Conservation (phyloP, 768 basidiomycete genomes). For the Psilocybe cyanescens region DNA sequence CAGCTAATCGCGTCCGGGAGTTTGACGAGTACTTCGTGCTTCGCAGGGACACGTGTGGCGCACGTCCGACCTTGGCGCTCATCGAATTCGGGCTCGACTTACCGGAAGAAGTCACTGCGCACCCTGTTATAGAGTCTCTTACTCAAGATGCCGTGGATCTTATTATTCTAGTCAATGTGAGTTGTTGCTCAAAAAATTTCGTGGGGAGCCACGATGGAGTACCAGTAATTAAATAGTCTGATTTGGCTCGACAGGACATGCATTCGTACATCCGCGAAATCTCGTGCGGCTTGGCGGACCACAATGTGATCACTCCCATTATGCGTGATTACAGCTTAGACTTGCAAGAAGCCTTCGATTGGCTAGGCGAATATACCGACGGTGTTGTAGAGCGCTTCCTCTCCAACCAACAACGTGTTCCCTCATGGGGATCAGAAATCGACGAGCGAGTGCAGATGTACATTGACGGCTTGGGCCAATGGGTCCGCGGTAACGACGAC, state of each 20-base stretch:
- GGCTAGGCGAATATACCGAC: slow-evolving; percentile 36
- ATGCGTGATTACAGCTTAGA: slow-evolving; percentile 38
- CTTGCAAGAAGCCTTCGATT: slow-evolving; percentile 40
- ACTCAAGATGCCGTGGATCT: slow-evolving; percentile 54
- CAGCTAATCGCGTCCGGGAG: slow-evolving; percentile 38
- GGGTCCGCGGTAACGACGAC: slow-evolving; percentile 39
- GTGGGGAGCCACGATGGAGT: no score
- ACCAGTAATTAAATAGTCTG: no score
- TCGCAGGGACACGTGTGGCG: slow-evolving; percentile 57
- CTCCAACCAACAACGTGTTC: slow-evolving; percentile 27
- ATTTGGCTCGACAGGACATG: slow-evolving; percentile 32
- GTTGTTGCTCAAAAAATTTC: slow-evolving; percentile 1
- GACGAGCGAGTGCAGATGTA: slow-evolving; percentile 37
- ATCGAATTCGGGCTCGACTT: slow-evolving; percentile 62
- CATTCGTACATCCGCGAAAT: slow-evolving; percentile 45
- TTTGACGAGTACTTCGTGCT: slow-evolving; percentile 57
- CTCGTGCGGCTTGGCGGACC: slow-evolving; percentile 39
- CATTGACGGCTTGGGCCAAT: slow-evolving; percentile 41
- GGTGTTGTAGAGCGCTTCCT: slow-evolving; percentile 34
- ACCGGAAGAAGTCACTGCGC: slow-evolving; percentile 55
- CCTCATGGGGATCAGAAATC: slow-evolving; percentile 36
- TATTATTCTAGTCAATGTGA: slow-evolving; percentile 38
- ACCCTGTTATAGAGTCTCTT: slow-evolving; percentile 50
- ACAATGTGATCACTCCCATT: slow-evolving; percentile 46
- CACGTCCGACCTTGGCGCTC: slow-evolving; percentile 52